Base-by-base conservation (phyloP, 805 yeast species). In the Schizosaccharomyces octosporus region DNA sequence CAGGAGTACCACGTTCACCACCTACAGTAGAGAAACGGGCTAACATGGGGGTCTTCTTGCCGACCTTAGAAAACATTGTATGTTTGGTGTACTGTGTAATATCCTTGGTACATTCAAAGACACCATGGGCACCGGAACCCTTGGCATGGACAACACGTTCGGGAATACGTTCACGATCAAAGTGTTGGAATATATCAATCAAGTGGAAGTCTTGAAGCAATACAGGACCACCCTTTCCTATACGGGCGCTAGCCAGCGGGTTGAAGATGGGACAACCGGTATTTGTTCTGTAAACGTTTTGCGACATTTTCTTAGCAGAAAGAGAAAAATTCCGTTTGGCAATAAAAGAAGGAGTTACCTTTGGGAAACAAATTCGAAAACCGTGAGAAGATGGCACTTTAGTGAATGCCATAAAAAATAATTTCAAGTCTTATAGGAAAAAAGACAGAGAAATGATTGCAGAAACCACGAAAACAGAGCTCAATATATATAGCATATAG, bases 101-200 rank as follows among this genome's bases (percentile, higher is more conserved):
- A 67, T 86, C 94, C 66, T 87, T 90, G 13, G 95, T 87, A 61
- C 84, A 89, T 72, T 85, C 94, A 70, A 87, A 87, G 66, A 77
- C 79, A 66, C 95, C 95, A 70, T 77, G 85, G 9, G 95, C 95
- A 69, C 63, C 95, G 15, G 89, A 84, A 66, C 95, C 95, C 71
- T 87, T 87, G 62, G 95, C 95, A 69, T 87, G 95, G 43, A 87
- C 95, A 62, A 87, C 95, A 73, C 95, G 78, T 74, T 87, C 95
- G 13, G 95, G 95, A 65, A 87, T 84, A 72, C 95, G 77, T 73
- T 87, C 95, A 66, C 95, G 78, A 73, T 85, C 94, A 68, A 87
- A 87, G 72, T 79, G 83, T 27, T 83, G 76, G 39, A 81, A 68
- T 58, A 76, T 71, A 66, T 81, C 85, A 55, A 81, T 69, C 62